Evolutionary conservation across 2,329 filamentous ascomycete genomes (phyloP), one percentile per base, ranked within the genome.

Genomic region (Ceratocystiopsis minuta): DNA sequence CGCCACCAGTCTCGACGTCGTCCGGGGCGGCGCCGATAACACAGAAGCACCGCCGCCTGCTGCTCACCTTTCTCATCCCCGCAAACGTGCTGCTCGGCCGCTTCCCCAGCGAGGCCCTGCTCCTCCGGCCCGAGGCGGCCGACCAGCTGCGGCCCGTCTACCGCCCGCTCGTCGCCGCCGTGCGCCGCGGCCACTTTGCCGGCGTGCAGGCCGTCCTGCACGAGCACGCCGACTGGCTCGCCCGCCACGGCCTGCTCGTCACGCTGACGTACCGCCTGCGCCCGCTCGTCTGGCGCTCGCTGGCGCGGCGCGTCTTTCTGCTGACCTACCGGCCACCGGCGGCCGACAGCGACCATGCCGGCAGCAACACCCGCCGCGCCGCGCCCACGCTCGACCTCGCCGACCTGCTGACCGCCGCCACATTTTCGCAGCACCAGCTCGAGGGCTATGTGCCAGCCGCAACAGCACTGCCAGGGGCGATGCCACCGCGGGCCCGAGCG

Each of bases 41-140:
- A 49, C 72, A 75, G 47, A 73, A 71, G 34, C 88, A 96, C 56
- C 75, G 85, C 46, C 73, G 76, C 16, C 66, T 79, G 41, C 87
- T 95, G 46, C 74, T 95, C 34, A 80, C 81, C 36, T 88, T 87
- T 56, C 73, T 95, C 34, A 78, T 93, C 45, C 72, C 85, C 1
- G 72, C 76, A 50, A 94, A 93, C 55, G 68, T 95, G 42, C 75
- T 93, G 34, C 68, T 93, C 38, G 88, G 86, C 17, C 78, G 84
- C 28, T 84, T 95, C 49, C 87, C 88, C 1, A 80, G 79, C 1
- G 54, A 62, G 10, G 46, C 57, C 3, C 68, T 94, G 1, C 70
- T 92, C 37, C 62, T 69, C 34, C 72, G 78, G 1, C 78, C 80
- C 3, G 84, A 90, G 60, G 77, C 83, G 13, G 55, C n/a, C 54